Base-by-base conservation (phyloP, 2,329 filamentous ascomycete genomes). In the Gnomoniopsis sp. region DNA sequence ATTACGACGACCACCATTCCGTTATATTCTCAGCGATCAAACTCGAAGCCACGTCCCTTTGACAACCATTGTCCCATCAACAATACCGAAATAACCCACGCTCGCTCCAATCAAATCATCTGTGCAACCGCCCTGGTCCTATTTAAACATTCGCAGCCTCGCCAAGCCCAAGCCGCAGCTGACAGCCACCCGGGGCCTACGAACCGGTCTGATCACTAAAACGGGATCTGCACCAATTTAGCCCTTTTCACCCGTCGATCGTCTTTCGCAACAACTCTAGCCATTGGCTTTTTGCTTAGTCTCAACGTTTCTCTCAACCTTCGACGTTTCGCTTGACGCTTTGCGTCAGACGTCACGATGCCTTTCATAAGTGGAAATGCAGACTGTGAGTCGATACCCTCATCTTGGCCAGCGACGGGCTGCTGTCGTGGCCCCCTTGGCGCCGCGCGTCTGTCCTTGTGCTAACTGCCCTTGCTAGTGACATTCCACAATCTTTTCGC, bases 401-500 rank as follows among this genome's bases (percentile, higher is more conserved):
- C 47, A 12, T 30, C 23, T 34, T 26, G 26, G 15, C 8, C 43
- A 6, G 12, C 30, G 3, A 14, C 21, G 44, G 26, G n/a, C 23
- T 49, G 26, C 44, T 46, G 26, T 21, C 1, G 19, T 47, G 11
- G 19, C 17, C 11, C 10, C 19, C 43, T 50, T 30, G 17, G 12
- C 46, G 30, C 52, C 23, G 43, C 47, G 36, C 51, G 36, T n/a
- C 44, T 36, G 15, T 38, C 44, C 38, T 14, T 19, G 19, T 12
- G 43, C 56, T 61, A 57, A 62, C 22, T 33, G 48, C n/a, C 17
- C 36, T 34, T 23, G 10, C 17, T 19, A 64, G 62, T 57, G 64
- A 64, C 67, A 23, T 63, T 70, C 44, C 64, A 67, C 3, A n/a
- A 63, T 26, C 70, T 81, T 47, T 64, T 74, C 17, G 73, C 70